Evolutionary conservation across 2,329 filamentous ascomycete genomes (phyloP).

Genomic region (Pseudocercospora crystallina): DNA sequence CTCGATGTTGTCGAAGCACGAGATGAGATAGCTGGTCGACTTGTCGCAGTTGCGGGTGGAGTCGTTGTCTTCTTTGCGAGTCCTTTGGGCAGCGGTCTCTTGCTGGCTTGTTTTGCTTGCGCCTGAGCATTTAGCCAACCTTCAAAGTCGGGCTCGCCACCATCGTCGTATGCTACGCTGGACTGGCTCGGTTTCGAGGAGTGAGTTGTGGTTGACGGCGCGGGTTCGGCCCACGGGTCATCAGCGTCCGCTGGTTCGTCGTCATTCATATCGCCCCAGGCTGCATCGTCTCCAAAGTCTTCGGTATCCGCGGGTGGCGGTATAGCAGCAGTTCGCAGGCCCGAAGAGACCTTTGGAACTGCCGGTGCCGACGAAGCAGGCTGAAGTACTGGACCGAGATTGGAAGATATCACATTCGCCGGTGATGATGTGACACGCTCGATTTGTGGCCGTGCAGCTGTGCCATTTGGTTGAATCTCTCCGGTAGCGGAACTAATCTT

Average conservation of each 20-base stretch:
- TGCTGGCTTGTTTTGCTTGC: constrained; percentile 63
- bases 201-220: constrained; percentile 19
- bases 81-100: constrained; percentile 79
- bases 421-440: constrained; percentile 49
- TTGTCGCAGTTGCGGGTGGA: constrained; percentile 28
- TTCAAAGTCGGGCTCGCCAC: constrained; percentile 90
- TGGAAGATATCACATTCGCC: constrained; percentile 34
- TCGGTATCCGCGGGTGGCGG: constrained; percentile 47
- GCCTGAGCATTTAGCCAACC: constrained; percentile 90
- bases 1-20: neutral
- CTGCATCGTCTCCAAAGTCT: constrained; percentile 59
- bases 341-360: constrained; percentile 31
- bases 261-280: constrained; percentile 68
- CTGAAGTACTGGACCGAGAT: constrained; percentile 29
- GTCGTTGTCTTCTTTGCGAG: constrained; percentile 58
- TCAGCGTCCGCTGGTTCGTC: constrained; percentile 33
- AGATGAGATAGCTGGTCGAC: constrained; percentile 16
- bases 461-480: constrained; percentile 69
- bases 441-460: constrained; percentile 30
- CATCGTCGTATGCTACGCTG: constrained; percentile 68
- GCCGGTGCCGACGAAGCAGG: constrained; percentile 28
- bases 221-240: constrained; percentile 18
- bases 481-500: constrained; percentile 82
- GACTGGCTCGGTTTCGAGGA: constrained; percentile 5
- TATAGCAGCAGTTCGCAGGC: constrained; percentile 24